These are phyloP conservation scores for Trichoderma reesei DNA, from an alignment of 495 filamentous ascomycete species.

Conservation along the genomic window DNA sequence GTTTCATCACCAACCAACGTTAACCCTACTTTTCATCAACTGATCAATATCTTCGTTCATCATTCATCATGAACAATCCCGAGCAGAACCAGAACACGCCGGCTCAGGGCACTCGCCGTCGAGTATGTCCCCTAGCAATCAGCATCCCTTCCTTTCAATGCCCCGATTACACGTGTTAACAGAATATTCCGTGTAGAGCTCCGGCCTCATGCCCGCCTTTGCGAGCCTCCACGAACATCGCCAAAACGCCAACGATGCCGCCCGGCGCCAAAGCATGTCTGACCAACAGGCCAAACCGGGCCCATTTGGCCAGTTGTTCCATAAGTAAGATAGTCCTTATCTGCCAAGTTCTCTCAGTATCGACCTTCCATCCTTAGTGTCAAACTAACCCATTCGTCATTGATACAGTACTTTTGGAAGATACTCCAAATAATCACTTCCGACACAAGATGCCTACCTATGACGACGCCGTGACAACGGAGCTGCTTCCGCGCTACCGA, in stretches of 20 bases:
- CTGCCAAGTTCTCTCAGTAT: too few species aligned
- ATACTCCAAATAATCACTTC: not conserved
- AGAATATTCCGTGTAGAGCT: not conserved
- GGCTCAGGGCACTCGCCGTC: not conserved
- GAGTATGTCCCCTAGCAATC: not conserved
- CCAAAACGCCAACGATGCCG: not conserved
- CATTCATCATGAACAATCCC: not conserved
- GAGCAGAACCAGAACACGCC: not conserved
- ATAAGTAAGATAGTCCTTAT: constrained; percentile 3
- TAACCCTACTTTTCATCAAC: not conserved
- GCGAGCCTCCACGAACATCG: not conserved
- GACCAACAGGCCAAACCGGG: constrained; percentile 8
- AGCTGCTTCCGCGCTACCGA: not conserved
- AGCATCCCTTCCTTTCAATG: not conserved
- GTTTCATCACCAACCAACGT: not conserved
- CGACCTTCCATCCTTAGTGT: not conserved
- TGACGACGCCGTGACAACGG: not conserved
- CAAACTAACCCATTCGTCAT: not conserved
- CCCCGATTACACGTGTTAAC: not conserved
- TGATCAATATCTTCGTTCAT: not conserved
- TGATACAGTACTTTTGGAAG: not conserved
- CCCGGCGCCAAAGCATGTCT: constrained; percentile 8
- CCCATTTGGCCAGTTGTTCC: constrained; percentile 9
- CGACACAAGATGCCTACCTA: not conserved
- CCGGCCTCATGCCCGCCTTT: constrained; percentile 11